phyloP scores from a whole-genome alignment of 2,329 filamentous ascomycete species.

The Colletotrichum sidae region DNA sequence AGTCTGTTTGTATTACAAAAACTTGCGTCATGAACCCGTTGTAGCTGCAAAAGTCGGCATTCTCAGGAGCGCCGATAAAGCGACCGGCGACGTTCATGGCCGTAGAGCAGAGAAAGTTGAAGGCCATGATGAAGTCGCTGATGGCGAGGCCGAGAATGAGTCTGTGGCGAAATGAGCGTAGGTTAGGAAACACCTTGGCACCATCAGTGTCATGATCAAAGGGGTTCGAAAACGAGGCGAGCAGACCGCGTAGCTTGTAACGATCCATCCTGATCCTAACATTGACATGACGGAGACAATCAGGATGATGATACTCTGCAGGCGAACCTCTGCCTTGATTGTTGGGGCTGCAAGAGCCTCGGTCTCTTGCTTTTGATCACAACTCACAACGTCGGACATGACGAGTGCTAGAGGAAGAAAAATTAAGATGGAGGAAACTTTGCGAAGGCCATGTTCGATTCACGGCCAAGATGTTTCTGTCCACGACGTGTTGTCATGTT shows the following conservation, averaged over 20 bases:
- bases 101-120: constrained; percentile 53
- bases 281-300: constrained; percentile 48
- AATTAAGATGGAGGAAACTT: no score
- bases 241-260: constrained; percentile 48
- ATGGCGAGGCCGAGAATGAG: constrained; percentile 54
- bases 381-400: neutral
- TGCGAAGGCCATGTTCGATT: no score
- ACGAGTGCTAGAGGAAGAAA: neutral
- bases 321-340: constrained; percentile 35
- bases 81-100: constrained; percentile 48
- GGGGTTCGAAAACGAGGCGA: neutral
- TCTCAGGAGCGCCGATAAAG: constrained; percentile 43
- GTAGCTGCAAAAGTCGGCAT: constrained; percentile 50
- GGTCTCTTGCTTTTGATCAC: neutral
- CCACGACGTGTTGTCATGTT: no score
- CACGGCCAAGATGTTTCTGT: no score
- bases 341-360: constrained; percentile 40
- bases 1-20: constrained; percentile 57
- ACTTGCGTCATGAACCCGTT: constrained; percentile 56
- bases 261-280: constrained; percentile 52
- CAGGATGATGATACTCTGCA: constrained; percentile 47
- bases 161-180: constrained; percentile 53
- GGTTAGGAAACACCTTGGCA: constrained; percentile 49
- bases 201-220: neutral
- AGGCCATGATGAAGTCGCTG: constrained; percentile 53